phyloP scores from a whole-genome alignment of 331 rosid species.

The Saraca asoca region DNA sequence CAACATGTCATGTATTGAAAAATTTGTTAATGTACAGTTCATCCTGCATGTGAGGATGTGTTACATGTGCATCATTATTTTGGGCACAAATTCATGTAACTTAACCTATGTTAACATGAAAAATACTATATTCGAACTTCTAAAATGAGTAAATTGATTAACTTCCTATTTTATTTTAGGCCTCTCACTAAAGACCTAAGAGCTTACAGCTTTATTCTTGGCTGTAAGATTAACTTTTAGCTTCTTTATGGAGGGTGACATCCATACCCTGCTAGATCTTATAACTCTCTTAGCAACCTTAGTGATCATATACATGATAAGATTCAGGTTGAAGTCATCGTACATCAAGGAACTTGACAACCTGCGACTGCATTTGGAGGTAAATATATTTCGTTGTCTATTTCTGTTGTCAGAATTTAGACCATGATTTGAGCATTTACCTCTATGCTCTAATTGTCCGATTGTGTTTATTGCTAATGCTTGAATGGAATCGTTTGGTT shows the following conservation, averaged over 20 bases:
- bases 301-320: conserved; percentile 67
- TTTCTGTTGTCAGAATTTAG: not conserved
- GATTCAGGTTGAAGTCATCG: conserved; percentile 65
- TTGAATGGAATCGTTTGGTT: not conserved
- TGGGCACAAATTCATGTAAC: no score
- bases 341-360: conserved; percentile 72
- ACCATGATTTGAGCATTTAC: not conserved
- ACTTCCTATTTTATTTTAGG: conserved; percentile 43
- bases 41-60: no score
- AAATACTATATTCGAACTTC: no score
- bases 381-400: conserved; percentile 20
- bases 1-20: no score
- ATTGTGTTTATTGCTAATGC: not conserved
- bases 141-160: no score
- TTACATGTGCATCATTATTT: no score
- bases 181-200: conserved; percentile 71
- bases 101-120: no score
- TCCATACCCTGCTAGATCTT: conserved; percentile 56
- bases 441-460: not conserved
- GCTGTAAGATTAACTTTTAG: conserved; percentile 49
- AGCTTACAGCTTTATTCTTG: conserved; percentile 67
- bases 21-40: no score
- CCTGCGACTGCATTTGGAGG: conserved; percentile 52
- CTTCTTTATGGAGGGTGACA: conserved; percentile 39
- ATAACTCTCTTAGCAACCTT: conserved; percentile 48